Base-by-base conservation (phyloP, 257 asterid genomes). In the Primulina eburnea region DNA sequence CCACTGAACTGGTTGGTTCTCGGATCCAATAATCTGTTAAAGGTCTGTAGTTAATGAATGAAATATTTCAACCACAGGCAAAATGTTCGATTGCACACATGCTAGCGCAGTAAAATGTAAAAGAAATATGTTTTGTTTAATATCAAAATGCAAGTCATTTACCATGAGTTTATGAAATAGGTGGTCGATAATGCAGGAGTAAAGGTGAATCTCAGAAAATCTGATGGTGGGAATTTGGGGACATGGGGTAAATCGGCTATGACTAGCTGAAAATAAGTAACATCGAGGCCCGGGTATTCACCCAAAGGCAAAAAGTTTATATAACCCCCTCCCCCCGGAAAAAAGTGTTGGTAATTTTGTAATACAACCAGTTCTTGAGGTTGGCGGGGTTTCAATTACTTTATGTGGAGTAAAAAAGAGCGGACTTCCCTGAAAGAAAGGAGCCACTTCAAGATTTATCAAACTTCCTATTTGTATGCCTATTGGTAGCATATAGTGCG, bases 1-100 rank as follows among this genome's bases (percentile, higher is more conserved):
- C 99, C 99, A 94, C 55, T 76, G 69, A 81, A 94, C 99, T 10
- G 99, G 86, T 74, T 89, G 86, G 65, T 94, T 94, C 82, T 89
- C 95, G 11, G 89, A 79, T 70, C 97, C 97, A 81, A 91, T 94
- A 28, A 90, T 60, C 97, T 93, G 85, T 81, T 65, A 72, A 64
- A 67, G 57, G 7, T 64, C 82, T 52, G 24, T 38, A 32, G 71
- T 81, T 62, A 74, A 70, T 70, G 35, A 37, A 69, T 43, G 35
- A 76, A 68, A 56, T 29, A 43, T 47, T 37, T 34, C 60, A 63
- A 71, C 62, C 30, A 33, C 26, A 30, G 61, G 28, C 11, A 57
- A 73, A 52, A 73, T 21, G 64, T 56, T 53, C 30, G 60, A 12
- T 59, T 64, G 34, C 6, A 32, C 34, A 32, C 34, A 32, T 32